Conservation (phyloP, 2,329 filamentous ascomycete genomes). For the Botrytis paeoniae region DNA sequence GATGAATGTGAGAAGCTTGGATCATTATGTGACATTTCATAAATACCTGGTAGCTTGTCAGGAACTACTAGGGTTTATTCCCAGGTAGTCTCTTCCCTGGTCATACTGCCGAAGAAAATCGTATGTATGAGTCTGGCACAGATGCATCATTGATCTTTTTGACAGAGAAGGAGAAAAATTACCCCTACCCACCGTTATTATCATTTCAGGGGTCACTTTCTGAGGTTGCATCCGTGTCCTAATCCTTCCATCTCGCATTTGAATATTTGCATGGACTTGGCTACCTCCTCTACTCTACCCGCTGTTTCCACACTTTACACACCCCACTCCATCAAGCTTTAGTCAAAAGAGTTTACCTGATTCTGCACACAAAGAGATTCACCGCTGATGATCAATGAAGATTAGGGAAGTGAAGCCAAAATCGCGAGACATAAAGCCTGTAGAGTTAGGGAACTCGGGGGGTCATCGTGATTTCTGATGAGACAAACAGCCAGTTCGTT, state of each 20-base stretch:
- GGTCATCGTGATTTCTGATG: neutral
- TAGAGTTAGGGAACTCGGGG: neutral
- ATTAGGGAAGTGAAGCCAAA: neutral
- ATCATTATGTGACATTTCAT: neutral
- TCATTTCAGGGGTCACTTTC: slow-evolving; percentile 2
- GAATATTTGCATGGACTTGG: slow-evolving; percentile 7
- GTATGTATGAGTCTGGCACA: neutral
- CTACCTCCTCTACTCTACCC: slow-evolving; percentile 12
- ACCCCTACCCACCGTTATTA: slow-evolving; percentile 4
- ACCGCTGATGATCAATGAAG: neutral
- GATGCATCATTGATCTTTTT: slow-evolving; percentile 8
- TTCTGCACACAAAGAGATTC: neutral
- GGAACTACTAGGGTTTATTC: neutral
- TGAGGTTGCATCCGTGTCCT: slow-evolving; percentile 2
- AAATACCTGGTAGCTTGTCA: neutral
- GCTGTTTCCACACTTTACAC: neutral
- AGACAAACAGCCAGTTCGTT: neutral
- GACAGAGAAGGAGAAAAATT: neutral
- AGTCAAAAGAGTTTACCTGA: neutral
- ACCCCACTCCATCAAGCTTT: slow-evolving; percentile 6
- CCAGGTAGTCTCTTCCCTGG: neutral
- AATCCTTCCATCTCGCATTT: slow-evolving; percentile 4
- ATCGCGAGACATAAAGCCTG: neutral
- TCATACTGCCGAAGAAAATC: neutral
- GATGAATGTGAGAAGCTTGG: slow-evolving; percentile 3